A percentile compares a stretch with the other conserved stretches of the same genome.
Conservation (phyloP, 768 basidiomycete species). For the Polyporus arcularius region DNA sequence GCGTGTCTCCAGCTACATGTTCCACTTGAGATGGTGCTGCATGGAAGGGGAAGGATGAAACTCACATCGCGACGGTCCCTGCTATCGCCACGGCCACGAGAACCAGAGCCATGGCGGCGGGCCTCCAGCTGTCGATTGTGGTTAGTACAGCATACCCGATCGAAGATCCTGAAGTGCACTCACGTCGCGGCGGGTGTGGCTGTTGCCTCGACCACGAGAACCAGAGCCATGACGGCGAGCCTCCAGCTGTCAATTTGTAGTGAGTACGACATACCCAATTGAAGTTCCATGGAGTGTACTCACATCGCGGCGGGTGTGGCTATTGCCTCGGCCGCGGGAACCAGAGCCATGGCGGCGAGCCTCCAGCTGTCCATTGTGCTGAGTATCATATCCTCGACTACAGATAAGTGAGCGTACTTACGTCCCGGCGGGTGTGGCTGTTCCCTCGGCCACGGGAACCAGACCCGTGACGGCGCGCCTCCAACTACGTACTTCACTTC, state of each 20-base stretch:
- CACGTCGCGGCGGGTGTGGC: conserved; percentile 9
- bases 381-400: too few species aligned
- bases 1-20: too few species aligned
- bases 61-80: neutral
- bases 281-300: neutral
- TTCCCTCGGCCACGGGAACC: conserved; percentile 4
- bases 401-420: neutral
- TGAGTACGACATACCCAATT: too few species aligned
- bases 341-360: neutral
- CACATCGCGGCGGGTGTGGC: conserved; percentile 7
- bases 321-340: conserved; percentile 3
- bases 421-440: neutral
- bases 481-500: neutral
- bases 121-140: conserved; percentile 1
- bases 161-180: neutral
- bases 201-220: conserved; percentile 5
- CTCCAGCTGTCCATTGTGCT: too few species aligned
- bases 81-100: neutral
- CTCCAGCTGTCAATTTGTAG: neutral
- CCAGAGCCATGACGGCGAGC: conserved; percentile 9
- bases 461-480: conserved; percentile 14
- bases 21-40: too few species aligned
- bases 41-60: too few species aligned
- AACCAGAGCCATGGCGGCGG: conserved; percentile 8
- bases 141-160: neutral